Evolutionary conservation across 495 filamentous ascomycete genomes (phyloP).

Genomic region (Arthonia radiata): DNA sequence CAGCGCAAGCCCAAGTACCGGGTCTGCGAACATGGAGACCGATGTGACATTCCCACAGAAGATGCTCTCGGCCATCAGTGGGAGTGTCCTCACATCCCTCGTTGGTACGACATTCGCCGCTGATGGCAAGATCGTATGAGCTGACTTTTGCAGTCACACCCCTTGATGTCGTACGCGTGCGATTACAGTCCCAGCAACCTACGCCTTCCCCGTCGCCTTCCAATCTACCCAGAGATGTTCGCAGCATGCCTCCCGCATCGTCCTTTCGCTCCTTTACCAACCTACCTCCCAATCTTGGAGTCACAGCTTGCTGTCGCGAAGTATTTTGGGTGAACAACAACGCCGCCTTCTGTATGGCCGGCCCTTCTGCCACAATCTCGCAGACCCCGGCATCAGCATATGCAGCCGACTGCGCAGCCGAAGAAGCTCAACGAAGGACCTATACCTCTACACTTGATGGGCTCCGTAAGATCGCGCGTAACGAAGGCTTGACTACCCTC

Average conservation of each 20-base stretch:
- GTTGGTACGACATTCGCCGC: slow-evolving; percentile 49
- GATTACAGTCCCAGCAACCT: slow-evolving; percentile 59
- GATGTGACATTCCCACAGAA: slow-evolving; percentile 61
- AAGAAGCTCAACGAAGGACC: slow-evolving; percentile 57
- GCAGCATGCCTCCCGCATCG: too few relatives aligned
- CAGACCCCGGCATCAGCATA: slow-evolving; percentile 14
- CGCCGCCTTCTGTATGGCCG: slow-evolving; percentile 53
- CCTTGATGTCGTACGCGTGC: slow-evolving; percentile 87
- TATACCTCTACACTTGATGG: slow-evolving; percentile 84
- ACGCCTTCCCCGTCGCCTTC: slow-evolving; percentile 14
- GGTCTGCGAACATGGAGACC: slow-evolving; percentile 12
- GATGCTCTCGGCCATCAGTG: slow-evolving; percentile 82
- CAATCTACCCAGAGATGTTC: slow-evolving; percentile 22
- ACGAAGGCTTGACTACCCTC: slow-evolving; percentile 66
- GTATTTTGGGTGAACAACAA: slow-evolving; percentile 90
- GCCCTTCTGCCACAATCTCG: slow-evolving; percentile 14
- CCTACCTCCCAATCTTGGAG: slow-evolving; percentile 53
- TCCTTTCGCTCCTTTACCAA: slow-evolving; percentile 39
- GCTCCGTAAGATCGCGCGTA: slow-evolving; percentile 80
- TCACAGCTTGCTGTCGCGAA: slow-evolving; percentile 87
- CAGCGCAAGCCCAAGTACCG: background rate
- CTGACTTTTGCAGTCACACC: slow-evolving; percentile 47
- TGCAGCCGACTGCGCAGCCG: slow-evolving; percentile 55
- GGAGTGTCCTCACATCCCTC: slow-evolving; percentile 70
- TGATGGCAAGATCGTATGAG: slow-evolving; percentile 3